Conservation (phyloP, 352 stramenopile species). For the Phytopythium mirpurense region DNA sequence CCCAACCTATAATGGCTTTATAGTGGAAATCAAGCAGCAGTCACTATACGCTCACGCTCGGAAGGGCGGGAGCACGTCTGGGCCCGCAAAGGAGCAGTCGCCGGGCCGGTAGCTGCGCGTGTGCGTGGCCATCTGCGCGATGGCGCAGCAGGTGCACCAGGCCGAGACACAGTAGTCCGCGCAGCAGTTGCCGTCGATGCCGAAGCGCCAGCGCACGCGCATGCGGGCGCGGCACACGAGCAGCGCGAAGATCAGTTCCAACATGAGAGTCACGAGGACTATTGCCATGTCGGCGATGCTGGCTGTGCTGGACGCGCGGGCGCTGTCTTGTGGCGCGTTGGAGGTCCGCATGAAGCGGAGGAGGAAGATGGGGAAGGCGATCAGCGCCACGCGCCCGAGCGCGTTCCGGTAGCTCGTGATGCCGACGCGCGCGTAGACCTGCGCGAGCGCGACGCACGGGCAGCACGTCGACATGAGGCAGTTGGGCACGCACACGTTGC, state of each 20-base stretch:
- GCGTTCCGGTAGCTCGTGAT: slow-evolving; percentile 16
- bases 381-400: slow-evolving; percentile 20
- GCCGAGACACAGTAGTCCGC: not conserved
- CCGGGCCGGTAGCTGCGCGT: slow-evolving; percentile 28
- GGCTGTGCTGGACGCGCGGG: slow-evolving; percentile 1
- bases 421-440: slow-evolving; percentile 29
- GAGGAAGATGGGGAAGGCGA: slow-evolving; percentile 27
- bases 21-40: too few species aligned
- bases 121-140: slow-evolving; percentile 35
- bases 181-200: slow-evolving; percentile 3
- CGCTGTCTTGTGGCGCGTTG: slow-evolving; percentile 4
- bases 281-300: slow-evolving; percentile 14
- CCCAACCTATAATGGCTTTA: too few species aligned
- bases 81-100: slow-evolving; percentile 19
- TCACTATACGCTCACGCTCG: not conserved
- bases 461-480: slow-evolving; percentile 22
- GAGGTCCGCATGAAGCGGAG: slow-evolving; percentile 14
- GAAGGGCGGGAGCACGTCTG: slow-evolving; percentile 17
- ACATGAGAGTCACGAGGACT: slow-evolving; percentile 10
- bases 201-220: slow-evolving; percentile 1
- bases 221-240: slow-evolving; percentile 2
- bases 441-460: slow-evolving; percentile 26
- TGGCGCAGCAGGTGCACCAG: slow-evolving; percentile 24
- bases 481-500: slow-evolving; percentile 21
- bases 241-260: not conserved